These are phyloP conservation scores for Kodamaea arcana DNA, from an alignment of 1,139 yeast genomes.

Conservation along the genomic window DNA sequence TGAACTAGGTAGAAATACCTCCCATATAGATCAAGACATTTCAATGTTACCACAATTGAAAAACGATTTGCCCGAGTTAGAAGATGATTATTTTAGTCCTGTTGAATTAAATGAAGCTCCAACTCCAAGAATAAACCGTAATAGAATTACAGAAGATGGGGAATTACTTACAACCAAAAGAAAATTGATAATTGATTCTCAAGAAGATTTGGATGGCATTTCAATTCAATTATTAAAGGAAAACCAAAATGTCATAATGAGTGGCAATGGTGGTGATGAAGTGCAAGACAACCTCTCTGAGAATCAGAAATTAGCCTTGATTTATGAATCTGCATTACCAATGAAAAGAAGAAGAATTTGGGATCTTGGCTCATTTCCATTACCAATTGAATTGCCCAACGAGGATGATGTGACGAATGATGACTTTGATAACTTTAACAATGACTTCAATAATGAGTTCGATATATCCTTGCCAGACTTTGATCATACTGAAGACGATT, in stretches of 20 bases:
- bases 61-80: slow-evolving; percentile 6
- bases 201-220: slow-evolving; percentile 33
- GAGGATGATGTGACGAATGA: slow-evolving; percentile 18
- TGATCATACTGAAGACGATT: slow-evolving; percentile 14
- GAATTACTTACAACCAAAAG: slow-evolving; percentile 37
- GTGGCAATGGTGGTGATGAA: slow-evolving; percentile 3
- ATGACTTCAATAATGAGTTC: slow-evolving; percentile 29
- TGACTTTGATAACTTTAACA: slow-evolving; percentile 13
- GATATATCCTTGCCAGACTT: slow-evolving; percentile 40
- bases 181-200: slow-evolving; percentile 33
- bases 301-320: slow-evolving; percentile 32
- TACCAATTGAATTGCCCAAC: slow-evolving; percentile 28
- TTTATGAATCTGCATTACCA: slow-evolving; percentile 34
- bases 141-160: slow-evolving; percentile 35
- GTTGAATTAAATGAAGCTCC: slow-evolving; percentile 16
- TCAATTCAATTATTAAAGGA: slow-evolving; percentile 32
- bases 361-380: slow-evolving; percentile 17
- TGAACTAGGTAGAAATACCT: neutral
- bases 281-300: slow-evolving; percentile 18
- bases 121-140: slow-evolving; percentile 15
- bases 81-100: slow-evolving; percentile 9
- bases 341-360: slow-evolving; percentile 20
- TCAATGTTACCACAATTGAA: slow-evolving; percentile 4
- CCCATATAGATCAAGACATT: slow-evolving; percentile 18
- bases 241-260: slow-evolving; percentile 24